Evolutionary conservation across 306 rosid genomes (phyloP).

Genomic region (Cajanus cajan): DNA sequence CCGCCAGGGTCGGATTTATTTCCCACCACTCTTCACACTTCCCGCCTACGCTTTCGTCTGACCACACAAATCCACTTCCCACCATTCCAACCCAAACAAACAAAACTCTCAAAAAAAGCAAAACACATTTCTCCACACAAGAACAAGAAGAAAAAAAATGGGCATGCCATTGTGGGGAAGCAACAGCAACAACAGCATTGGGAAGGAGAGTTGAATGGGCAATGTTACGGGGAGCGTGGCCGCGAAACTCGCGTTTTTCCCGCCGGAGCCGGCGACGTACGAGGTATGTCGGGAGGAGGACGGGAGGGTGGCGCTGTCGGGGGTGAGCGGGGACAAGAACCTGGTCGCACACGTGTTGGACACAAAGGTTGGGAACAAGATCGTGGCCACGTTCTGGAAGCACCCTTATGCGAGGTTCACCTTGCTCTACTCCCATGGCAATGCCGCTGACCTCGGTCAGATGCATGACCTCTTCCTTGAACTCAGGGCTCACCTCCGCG

Average conservation of each 20-base stretch:
- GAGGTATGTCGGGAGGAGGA: slow-evolving; percentile 50
- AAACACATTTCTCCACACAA: too few species aligned
- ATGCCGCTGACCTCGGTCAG: slow-evolving; percentile 97
- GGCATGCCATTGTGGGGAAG: too few species aligned
- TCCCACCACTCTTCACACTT: slow-evolving; percentile 30
- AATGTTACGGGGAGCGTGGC: slow-evolving; percentile 89
- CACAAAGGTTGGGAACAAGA: slow-evolving; percentile 70
- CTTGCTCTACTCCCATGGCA: slow-evolving; percentile 89
- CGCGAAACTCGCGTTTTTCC: slow-evolving; percentile 90
- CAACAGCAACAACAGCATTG: too few species aligned
- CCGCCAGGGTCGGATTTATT: slow-evolving; percentile 72
- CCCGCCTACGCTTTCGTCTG: slow-evolving; percentile 31
- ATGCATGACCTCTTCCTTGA: slow-evolving; percentile 90
- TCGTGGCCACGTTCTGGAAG: slow-evolving; percentile 86
- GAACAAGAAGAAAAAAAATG: too few species aligned
- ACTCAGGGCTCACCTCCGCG: slow-evolving; percentile 94
- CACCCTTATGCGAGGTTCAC: slow-evolving; percentile 87
- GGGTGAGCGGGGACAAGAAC: slow-evolving; percentile 67
- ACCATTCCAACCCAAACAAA: slow-evolving; percentile 13
- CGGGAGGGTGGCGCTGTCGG: slow-evolving; percentile 61
- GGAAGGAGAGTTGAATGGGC: slow-evolving; percentile 60
- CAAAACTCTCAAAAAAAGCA: too few species aligned
- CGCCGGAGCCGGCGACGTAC: slow-evolving; percentile 96
- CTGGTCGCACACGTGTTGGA: slow-evolving; percentile 60
- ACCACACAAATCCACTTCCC: slow-evolving; percentile 5